A percentile compares a stretch with the other conserved stretches of the same genome.
Conservation (phyloP, 306 rosid species). For the Quercus dentata region DNA sequence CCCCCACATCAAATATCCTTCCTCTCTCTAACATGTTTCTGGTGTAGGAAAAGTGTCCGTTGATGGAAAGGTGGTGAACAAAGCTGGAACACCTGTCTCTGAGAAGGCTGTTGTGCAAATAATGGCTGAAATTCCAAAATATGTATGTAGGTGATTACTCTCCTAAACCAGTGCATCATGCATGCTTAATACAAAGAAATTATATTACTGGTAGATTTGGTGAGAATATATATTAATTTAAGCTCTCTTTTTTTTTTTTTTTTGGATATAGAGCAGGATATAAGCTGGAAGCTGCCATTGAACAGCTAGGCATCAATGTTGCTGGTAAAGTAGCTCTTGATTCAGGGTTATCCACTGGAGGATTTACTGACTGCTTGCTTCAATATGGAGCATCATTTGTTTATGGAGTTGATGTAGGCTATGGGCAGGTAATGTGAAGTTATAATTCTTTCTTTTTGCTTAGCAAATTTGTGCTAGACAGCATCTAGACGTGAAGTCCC, state of each 20-base stretch:
- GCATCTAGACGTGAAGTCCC: not conserved
- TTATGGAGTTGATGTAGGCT: conserved; percentile 89
- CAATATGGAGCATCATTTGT: conserved; percentile 89
- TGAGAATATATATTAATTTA: conserved; percentile 15
- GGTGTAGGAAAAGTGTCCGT: conserved; percentile 79
- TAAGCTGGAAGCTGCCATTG: conserved; percentile 94
- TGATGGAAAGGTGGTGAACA: conserved; percentile 73
- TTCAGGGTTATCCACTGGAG: conserved; percentile 95
- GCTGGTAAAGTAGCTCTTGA: conserved; percentile 85
- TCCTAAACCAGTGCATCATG: conserved; percentile 18
- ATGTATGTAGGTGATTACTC: no score
- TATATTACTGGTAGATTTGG: conserved; percentile 2
- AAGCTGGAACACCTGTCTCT: conserved; percentile 20
- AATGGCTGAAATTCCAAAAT: no score
- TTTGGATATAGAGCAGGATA: conserved; percentile 68
- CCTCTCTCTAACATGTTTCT: conserved; percentile 4
- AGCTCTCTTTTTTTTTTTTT: not conserved
- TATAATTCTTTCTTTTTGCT: no score
- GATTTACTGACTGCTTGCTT: conserved; percentile 92
- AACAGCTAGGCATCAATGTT: conserved; percentile 67
- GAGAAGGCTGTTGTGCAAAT: no score
- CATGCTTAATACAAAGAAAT: conserved; percentile 1
- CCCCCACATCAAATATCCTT: no score
- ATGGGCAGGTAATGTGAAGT: no score
- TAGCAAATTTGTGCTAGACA: no score